phyloP scores from a whole-genome alignment of 495 filamentous ascomycete species.

The Jackrogersella minutella region DNA sequence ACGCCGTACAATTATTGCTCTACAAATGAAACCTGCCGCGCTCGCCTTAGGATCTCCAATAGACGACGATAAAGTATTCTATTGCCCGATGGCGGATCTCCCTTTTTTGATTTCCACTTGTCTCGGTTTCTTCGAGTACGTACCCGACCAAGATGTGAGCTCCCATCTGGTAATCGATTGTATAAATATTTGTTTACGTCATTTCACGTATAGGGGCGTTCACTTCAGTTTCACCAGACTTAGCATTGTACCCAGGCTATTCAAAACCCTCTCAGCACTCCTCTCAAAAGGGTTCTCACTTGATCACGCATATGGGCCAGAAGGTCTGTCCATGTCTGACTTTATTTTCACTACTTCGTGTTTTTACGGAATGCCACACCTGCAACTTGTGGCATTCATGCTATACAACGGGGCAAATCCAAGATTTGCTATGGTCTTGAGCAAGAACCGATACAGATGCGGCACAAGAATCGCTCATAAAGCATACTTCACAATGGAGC shows the following conservation, averaged over 20 bases:
- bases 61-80: neutral
- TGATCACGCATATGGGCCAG: no score
- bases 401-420: conserved; percentile 27
- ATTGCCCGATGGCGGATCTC: neutral
- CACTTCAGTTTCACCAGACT: no score
- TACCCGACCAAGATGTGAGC: neutral
- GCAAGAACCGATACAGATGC: neutral
- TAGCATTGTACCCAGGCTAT: no score
- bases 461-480: neutral
- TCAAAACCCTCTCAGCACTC: no score
- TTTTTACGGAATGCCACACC: neutral
- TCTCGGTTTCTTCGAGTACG: neutral
- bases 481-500: neutral
- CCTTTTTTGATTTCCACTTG: neutral
- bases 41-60: neutral
- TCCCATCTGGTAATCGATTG: neutral
- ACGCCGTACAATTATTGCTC: neutral
- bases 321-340: no score
- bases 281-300: no score
- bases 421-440: conserved; percentile 1
- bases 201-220: no score
- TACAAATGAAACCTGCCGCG: neutral
- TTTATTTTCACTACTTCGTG: no score
- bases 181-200: no score
- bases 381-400: conserved; percentile 15